phyloP scores from a whole-genome alignment of 495 filamentous ascomycete genomes.

The Zalerion maritima region DNA sequence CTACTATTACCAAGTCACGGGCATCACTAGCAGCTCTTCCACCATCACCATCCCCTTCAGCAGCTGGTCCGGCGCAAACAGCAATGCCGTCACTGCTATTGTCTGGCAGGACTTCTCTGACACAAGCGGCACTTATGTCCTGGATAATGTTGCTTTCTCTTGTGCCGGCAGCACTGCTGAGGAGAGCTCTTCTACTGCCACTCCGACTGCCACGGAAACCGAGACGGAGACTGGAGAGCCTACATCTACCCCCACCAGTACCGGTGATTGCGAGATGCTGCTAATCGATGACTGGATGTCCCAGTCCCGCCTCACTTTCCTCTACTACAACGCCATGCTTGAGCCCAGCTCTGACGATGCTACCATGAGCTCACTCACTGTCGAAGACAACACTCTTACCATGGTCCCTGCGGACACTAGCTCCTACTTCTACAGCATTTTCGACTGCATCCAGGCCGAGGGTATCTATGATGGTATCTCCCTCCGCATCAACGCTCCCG shows the following conservation, averaged over 20 bases:
- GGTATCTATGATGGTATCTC: slow-evolving; percentile 42
- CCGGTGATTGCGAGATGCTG: slow-evolving; percentile 31
- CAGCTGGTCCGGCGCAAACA: slow-evolving; percentile 35
- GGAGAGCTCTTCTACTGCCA: slow-evolving; percentile 1
- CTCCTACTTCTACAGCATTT: slow-evolving; percentile 46
- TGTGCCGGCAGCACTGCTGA: slow-evolving; percentile 19
- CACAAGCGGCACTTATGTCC: slow-evolving; percentile 28
- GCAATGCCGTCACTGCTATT: slow-evolving; percentile 34
- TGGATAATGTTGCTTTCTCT: slow-evolving; percentile 37
- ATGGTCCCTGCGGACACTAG: slow-evolving; percentile 30
- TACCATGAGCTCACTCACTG: slow-evolving; percentile 42
- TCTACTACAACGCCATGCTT: slow-evolving; percentile 46
- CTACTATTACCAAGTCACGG: slow-evolving; percentile 27
- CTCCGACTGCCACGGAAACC: slow-evolving; percentile 8
- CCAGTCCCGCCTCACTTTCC: slow-evolving; percentile 49
- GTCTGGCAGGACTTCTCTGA: slow-evolving; percentile 37
- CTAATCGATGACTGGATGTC: slow-evolving; percentile 49
- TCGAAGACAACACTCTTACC: slow-evolving; percentile 37
- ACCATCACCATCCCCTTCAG: slow-evolving; percentile 37
- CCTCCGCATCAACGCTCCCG: slow-evolving; percentile 39
- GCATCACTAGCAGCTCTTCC: slow-evolving; percentile 36
- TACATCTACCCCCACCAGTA: slow-evolving; percentile 8
- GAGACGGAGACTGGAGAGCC: slow-evolving; percentile 6
- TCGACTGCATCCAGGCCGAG: slow-evolving; percentile 39
- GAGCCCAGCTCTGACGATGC: slow-evolving; percentile 44